Evolutionary conservation across 176 grass and related monocot species (phyloP).

Genomic region (Cenchrus americanus): DNA sequence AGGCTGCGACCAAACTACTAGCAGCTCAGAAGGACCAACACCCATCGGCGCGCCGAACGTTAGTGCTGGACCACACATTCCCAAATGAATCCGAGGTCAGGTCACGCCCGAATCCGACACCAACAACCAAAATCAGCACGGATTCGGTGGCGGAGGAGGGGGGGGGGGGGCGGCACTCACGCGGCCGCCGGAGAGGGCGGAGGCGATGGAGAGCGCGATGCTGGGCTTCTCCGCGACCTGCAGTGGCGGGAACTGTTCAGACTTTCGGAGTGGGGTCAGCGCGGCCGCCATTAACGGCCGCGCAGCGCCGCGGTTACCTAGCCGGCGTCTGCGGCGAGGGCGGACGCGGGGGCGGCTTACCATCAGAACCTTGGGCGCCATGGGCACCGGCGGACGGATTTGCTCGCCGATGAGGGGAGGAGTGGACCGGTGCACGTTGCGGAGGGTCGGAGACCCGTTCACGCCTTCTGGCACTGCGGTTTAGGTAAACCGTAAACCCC

Average conservation of each 20-base stretch:
- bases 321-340: background rate
- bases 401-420: background rate
- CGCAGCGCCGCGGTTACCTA: background rate
- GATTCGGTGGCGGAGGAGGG: background rate
- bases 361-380: conserved; percentile 90
- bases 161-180: conserved; percentile 30
- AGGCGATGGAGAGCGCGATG: conserved; percentile 89
- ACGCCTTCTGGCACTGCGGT: too few species aligned
- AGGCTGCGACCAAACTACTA: background rate
- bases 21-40: background rate
- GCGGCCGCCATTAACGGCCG: background rate
- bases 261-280: background rate
- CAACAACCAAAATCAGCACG: background rate
- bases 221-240: conserved; percentile 99
- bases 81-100: background rate
- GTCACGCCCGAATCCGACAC: conserved; percentile 22
- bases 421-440: background rate
- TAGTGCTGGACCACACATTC: background rate
- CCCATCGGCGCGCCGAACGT: background rate
- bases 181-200: conserved; percentile 70
- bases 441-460: too few species aligned
- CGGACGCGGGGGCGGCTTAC: conserved; percentile 33
- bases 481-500: too few species aligned
- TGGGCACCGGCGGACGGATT: conserved; percentile 24
- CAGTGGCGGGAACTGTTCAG: conserved; percentile 19